A percentile compares a stretch with the other conserved stretches of the same genome.
These are phyloP conservation scores for Daldinia sp. DNA, from an alignment of 2,329 filamentous ascomycete genomes.

Conservation along the genomic window DNA sequence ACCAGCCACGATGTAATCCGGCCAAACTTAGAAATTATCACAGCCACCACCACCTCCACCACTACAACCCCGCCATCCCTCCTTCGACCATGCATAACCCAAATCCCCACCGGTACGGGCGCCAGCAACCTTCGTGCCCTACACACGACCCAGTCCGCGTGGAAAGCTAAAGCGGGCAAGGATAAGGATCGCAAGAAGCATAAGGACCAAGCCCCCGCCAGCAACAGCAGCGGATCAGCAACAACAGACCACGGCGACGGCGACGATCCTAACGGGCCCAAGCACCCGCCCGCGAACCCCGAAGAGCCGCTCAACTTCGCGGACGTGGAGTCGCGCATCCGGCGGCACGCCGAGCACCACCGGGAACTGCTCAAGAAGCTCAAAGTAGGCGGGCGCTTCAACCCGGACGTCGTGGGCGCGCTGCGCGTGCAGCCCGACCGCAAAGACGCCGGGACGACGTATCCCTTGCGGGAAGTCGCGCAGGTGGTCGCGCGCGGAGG, in stretches of 20 bases:
- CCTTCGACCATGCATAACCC: conserved; percentile 8
- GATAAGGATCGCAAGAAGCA: conserved; percentile 8
- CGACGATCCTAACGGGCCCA: conserved; percentile 31
- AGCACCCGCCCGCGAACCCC: conserved; percentile 53
- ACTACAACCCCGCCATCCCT: conserved; percentile 2
- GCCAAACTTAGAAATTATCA: conserved; percentile 6
- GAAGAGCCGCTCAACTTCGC: conserved; percentile 63
- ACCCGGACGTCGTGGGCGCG: conserved; percentile 62
- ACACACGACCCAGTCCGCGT: conserved; percentile 20
- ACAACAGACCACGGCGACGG: conserved; percentile 6
- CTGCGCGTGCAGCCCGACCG: conserved; percentile 56
- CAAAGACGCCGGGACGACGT: conserved; percentile 49
- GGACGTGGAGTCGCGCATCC: conserved; percentile 60
- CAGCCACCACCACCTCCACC: not conserved
- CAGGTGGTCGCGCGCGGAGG: conserved; percentile 64
- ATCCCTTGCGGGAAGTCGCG: conserved; percentile 67
- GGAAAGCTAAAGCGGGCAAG: conserved; percentile 14
- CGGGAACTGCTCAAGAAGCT: conserved; percentile 57
- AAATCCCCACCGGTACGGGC: not conserved
- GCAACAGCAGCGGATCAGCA: not conserved
- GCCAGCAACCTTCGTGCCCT: conserved; percentile 14
- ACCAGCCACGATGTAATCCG: conserved; percentile 35
- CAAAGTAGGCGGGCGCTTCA: conserved; percentile 64
- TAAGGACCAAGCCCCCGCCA: conserved; percentile 6
- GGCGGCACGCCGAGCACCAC: conserved; percentile 58